phyloP scores from a whole-genome alignment of 305 asterid species.

The Fraxinus albicans region DNA sequence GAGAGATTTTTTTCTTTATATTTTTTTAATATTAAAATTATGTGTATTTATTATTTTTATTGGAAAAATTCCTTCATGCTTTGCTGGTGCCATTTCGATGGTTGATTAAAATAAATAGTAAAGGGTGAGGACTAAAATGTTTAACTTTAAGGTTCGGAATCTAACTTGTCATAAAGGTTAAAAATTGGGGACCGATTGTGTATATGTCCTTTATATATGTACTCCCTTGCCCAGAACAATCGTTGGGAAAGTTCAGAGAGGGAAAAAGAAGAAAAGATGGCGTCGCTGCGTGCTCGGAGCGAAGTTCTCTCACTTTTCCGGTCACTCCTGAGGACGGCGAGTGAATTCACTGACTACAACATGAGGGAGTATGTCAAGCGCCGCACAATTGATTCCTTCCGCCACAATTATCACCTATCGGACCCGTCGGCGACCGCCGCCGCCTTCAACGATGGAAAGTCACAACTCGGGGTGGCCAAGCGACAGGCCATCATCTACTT shows the following conservation, averaged over 20 bases:
- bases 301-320: conserved; percentile 68
- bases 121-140: neutral
- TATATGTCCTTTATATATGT: neutral
- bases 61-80: neutral
- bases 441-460: conserved; percentile 65
- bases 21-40: too few relatives aligned
- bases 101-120: neutral
- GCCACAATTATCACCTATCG: conserved; percentile 47
- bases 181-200: neutral
- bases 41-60: too few relatives aligned
- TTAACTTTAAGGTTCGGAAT: neutral
- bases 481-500: conserved; percentile 73
- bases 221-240: neutral
- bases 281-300: conserved; percentile 42
- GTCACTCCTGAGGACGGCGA: conserved; percentile 66
- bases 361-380: conserved; percentile 72
- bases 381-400: conserved; percentile 70
- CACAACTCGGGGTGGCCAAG: conserved; percentile 69
- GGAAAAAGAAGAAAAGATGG: conserved; percentile 18
- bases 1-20: neutral
- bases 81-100: neutral
- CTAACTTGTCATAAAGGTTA: neutral
- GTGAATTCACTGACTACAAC: conserved; percentile 68
- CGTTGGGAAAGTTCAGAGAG: neutral
- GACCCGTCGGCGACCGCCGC: conserved; percentile 47